Evolutionary conservation across 2,329 filamentous ascomycete genomes (phyloP), one percentile per base, ranked within the genome.

Genomic region (Aspergillus udagawae): DNA sequence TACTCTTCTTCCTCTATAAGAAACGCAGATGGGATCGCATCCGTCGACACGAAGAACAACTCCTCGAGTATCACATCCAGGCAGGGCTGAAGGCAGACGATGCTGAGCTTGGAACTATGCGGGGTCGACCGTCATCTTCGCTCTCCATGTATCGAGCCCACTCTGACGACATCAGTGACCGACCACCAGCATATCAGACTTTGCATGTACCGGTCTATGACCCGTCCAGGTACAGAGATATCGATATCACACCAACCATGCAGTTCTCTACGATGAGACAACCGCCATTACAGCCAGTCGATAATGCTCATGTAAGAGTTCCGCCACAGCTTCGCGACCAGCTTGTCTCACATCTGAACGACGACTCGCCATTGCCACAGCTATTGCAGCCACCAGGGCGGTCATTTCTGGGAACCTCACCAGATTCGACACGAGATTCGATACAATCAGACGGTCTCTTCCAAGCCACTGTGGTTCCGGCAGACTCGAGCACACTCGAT

Each of bases 181-280:
- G 65, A n/a, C 68, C 70, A 4, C 70, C 68, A 1, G 55, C 63
- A 49, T 70, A 73, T 50, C 65, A 65, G 25, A 49, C 65, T 45
- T 53, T 57, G 28, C 23, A 29, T 23, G 42, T 73, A 14, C 68
- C 71, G 27, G 61, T 65, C 23, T 75, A 75, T 56, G 68, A 75
- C 49, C 72, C 72, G 1, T 73, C 72, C 17, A 64, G 61, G 41
- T 75, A 73, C 52, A 59, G 49, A 10, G 49, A 55, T 23, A 55
- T 60, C 5, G 17, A 53, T 47, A 29, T 23, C 53, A 51, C 57
- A 8, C 42, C 55, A 14, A 47, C 49, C 12, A 49, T 52, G 5
- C 44, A 53, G 32, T 25, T 47, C 44, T 20, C 20, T 14, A 12
- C 21, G 21, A 47, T 25, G 20, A 47, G 44, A 14, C 44, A 47